phyloP scores from a whole-genome alignment of 1,139 yeast species.

The Suhomyces yuchorum region DNA sequence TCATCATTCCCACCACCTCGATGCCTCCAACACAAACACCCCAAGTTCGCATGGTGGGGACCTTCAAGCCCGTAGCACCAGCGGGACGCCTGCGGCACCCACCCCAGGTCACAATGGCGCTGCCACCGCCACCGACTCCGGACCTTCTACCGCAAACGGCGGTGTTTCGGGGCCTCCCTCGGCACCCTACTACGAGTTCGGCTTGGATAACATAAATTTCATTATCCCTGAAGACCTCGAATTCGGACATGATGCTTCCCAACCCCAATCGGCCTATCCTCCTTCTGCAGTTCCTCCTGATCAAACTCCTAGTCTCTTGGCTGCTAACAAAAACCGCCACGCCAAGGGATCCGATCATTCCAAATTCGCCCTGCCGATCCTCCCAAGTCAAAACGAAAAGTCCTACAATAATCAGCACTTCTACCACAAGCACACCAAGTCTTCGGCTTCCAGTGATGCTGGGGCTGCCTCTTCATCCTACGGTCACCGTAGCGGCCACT shows the following conservation, averaged over 20 bases:
- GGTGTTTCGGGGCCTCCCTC: slow-evolving; percentile 8
- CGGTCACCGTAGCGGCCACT: slow-evolving; percentile 1
- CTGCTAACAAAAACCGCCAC: slow-evolving; percentile 22
- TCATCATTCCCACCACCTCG: slow-evolving; percentile 17
- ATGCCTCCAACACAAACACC: slow-evolving; percentile 13
- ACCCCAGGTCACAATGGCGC: slow-evolving; percentile 6
- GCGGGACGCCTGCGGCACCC: slow-evolving; percentile 8
- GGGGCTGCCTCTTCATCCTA: not conserved
- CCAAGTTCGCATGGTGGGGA: slow-evolving; percentile 15
- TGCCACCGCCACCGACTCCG: not conserved
- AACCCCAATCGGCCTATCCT: slow-evolving; percentile 38
- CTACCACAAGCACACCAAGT: slow-evolving; percentile 35
- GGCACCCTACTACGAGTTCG: slow-evolving; percentile 25
- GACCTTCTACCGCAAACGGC: not conserved
- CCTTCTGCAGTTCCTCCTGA: slow-evolving; percentile 29
- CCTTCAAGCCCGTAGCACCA: slow-evolving; percentile 15
- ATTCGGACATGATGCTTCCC: slow-evolving; percentile 18
- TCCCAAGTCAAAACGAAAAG: slow-evolving; percentile 48
- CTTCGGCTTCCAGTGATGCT: not conserved
- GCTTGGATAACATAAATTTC: slow-evolving; percentile 31
- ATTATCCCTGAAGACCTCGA: slow-evolving; percentile 33
- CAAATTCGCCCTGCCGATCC: slow-evolving; percentile 40
- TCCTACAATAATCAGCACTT: slow-evolving; percentile 48
- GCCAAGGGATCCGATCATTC: slow-evolving; percentile 13
- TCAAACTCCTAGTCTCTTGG: slow-evolving; percentile 32